phyloP scores from a whole-genome alignment of 2,329 filamentous ascomycete genomes.

The Aspergillus caelatus region DNA sequence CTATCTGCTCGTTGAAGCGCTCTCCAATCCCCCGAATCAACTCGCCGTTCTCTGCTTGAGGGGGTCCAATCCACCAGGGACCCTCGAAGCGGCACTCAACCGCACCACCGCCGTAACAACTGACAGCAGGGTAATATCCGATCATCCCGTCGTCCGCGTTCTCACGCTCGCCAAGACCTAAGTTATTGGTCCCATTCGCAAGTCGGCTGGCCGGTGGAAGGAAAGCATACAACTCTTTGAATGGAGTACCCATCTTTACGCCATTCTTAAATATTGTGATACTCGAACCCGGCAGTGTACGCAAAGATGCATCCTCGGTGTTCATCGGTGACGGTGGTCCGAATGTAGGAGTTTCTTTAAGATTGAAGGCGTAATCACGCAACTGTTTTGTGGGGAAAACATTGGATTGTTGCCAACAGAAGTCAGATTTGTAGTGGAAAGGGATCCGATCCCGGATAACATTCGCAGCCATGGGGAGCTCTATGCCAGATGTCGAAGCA shows the following conservation, averaged over 20 bases:
- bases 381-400: slow-evolving; percentile 79
- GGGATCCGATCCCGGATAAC: slow-evolving; percentile 94
- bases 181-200: slow-evolving; percentile 46
- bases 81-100: slow-evolving; percentile 94
- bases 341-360: slow-evolving; percentile 49
- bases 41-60: slow-evolving; percentile 49
- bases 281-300: slow-evolving; percentile 81
- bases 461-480: slow-evolving; percentile 66
- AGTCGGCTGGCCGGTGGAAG: slow-evolving; percentile 78
- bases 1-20: slow-evolving; percentile 89
- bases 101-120: slow-evolving; percentile 86
- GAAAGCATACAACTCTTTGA: slow-evolving; percentile 85
- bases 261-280: slow-evolving; percentile 96
- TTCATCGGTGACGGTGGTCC: slow-evolving; percentile 58
- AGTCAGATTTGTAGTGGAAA: slow-evolving; percentile 89
- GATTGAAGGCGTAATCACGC: slow-evolving; percentile 64
- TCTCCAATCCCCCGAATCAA: slow-evolving; percentile 66
- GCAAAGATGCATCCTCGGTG: slow-evolving; percentile 75
- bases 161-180: slow-evolving; percentile 70
- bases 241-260: slow-evolving; percentile 79
- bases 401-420: slow-evolving; percentile 76
- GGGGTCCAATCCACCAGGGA: slow-evolving; percentile 86
- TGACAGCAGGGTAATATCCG: slow-evolving; percentile 92
- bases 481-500: slow-evolving; percentile 26
- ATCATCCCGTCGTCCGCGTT: slow-evolving; percentile 93